A percentile compares a stretch with the other conserved stretches of the same genome.
Conservation (phyloP, 495 filamentous ascomycete genomes). For the Platismatia glauca region DNA sequence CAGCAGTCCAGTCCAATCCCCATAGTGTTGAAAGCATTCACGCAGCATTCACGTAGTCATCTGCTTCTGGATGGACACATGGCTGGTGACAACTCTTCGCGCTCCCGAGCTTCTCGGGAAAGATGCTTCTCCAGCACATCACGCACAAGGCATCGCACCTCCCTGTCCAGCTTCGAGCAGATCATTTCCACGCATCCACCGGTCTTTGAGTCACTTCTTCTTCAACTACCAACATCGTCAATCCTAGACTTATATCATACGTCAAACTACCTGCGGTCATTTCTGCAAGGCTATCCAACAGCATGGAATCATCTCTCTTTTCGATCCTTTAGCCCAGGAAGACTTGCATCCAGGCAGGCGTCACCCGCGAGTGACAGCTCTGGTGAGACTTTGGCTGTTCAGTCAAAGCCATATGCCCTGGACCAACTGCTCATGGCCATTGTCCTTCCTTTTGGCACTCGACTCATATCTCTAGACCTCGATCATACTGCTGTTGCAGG, state of each 20-base stretch:
- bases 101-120: conserved; percentile 11
- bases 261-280: conserved; percentile 44
- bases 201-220: conserved; percentile 48
- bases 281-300: conserved; percentile 48
- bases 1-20: too few relatives aligned
- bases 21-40: too few relatives aligned
- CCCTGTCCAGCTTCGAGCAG: conserved; percentile 9
- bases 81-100: not conserved
- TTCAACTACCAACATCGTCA: conserved; percentile 47
- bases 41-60: not conserved
- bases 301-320: conserved; percentile 56
- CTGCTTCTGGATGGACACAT: not conserved
- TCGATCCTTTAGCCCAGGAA: conserved; percentile 41
- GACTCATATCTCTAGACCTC: conserved; percentile 48
- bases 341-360: conserved; percentile 30
- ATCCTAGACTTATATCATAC: conserved; percentile 52
- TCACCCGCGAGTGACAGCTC: conserved; percentile 31
- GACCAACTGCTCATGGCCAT: conserved; percentile 50
- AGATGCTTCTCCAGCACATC: conserved; percentile 1
- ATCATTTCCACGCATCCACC: conserved; percentile 47
- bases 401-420: conserved; percentile 47
- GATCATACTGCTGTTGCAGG: conserved; percentile 55
- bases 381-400: conserved; percentile 35
- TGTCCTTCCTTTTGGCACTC: conserved; percentile 46
- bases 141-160: not conserved